Percentiles rank a stretch among this genome's conserved stretches.
Conservation (phyloP, 495 filamentous ascomycete genomes). For the Podospora didyma region DNA sequence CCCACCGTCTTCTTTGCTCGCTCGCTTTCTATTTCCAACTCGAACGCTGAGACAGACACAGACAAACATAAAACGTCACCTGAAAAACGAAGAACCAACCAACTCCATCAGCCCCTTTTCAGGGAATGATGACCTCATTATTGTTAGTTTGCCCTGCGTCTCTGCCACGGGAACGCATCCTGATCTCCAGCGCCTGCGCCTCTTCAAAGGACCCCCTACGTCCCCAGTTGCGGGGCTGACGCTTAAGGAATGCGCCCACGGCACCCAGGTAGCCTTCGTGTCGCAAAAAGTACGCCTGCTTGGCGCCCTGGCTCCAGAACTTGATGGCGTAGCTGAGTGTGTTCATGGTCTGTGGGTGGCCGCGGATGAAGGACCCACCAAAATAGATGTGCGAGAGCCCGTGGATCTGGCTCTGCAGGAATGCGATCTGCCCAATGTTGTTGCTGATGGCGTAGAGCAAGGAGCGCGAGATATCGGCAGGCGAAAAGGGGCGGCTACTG, state of each 20-base stretch:
- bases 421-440: conserved; percentile 97
- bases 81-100: too few relatives aligned
- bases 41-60: too few relatives aligned
- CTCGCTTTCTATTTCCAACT: too few relatives aligned
- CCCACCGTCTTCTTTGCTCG: too few relatives aligned
- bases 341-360: conserved; percentile 95
- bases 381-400: conserved; percentile 91
- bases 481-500: conserved; percentile 34
- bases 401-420: conserved; percentile 91
- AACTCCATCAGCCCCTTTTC: too few relatives aligned
- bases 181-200: conserved; percentile 8
- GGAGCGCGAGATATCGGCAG: conserved; percentile 50
- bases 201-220: conserved; percentile 67
- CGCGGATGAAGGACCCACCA: conserved; percentile 93
- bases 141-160: neutral
- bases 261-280: conserved; percentile 97
- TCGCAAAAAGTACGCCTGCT: conserved; percentile 91
- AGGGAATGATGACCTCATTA: too few relatives aligned
- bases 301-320: conserved; percentile 92
- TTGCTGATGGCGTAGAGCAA: conserved; percentile 85
- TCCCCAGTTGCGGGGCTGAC: conserved; percentile 90
- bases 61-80: too few relatives aligned
- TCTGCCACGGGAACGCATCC: conserved; percentile 1
- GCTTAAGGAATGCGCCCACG: conserved; percentile 89
- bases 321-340: conserved; percentile 92